phyloP scores from a whole-genome alignment of 306 rosid species.

The Casuarina equisetifolia region DNA sequence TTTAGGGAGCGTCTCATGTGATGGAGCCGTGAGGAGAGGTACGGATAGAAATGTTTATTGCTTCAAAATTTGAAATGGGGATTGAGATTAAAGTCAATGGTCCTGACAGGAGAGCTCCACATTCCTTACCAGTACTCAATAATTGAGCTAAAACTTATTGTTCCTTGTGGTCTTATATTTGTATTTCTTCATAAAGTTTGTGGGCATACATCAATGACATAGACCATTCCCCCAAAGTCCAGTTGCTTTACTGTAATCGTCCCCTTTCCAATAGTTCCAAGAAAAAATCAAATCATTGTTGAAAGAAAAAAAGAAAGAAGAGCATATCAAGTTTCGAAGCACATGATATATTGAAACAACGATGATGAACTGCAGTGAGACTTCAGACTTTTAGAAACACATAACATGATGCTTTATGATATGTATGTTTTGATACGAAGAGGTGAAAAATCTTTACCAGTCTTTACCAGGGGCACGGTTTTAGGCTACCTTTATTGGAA shows the following conservation, averaged over 20 bases:
- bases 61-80: neutral
- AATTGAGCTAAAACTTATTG: neutral
- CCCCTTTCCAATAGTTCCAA: neutral
- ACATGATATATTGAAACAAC: neutral
- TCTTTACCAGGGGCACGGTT: neutral
- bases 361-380: neutral
- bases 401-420: neutral
- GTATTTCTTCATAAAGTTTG: neutral
- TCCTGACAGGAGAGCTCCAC: neutral
- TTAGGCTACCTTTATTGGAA: neutral
- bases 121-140: neutral
- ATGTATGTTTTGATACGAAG: neutral
- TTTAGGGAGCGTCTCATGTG: constrained; percentile 40
- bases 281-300: neutral
- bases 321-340: neutral
- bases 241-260: neutral
- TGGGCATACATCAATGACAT: neutral
- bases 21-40: constrained; percentile 22
- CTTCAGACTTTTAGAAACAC: neutral
- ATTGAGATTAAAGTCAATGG: too few relatives aligned
- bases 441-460: too few relatives aligned
- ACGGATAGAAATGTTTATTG: constrained; percentile 9
- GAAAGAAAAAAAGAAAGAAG: too few relatives aligned
- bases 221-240: neutral
- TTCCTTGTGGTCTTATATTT: neutral